Conservation (phyloP, 129 eudicot species). For the Glebionis coronaria region DNA sequence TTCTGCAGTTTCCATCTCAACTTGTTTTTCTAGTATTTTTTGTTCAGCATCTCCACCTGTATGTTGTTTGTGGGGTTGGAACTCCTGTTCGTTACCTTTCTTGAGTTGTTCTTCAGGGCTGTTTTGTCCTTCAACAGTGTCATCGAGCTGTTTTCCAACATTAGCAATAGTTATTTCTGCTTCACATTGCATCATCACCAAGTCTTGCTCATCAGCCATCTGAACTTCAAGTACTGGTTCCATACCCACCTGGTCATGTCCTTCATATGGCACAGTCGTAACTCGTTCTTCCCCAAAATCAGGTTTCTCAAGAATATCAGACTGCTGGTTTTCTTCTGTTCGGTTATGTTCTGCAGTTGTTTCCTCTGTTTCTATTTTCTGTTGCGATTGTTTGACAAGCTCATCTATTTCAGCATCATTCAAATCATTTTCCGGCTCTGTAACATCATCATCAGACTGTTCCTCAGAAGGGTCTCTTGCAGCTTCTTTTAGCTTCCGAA, state of each 20-base stretch:
- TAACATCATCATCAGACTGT: conserved; percentile 19
- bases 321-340: conserved; percentile 21
- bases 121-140: conserved; percentile 13
- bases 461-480: not conserved
- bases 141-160: conserved; percentile 16
- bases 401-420: conserved; percentile 18
- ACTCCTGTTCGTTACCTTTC: not conserved
- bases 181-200: conserved; percentile 25
- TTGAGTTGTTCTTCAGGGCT: conserved; percentile 10
- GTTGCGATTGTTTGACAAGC: conserved; percentile 8
- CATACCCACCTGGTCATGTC: not conserved
- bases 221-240: conserved; percentile 3
- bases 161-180: not conserved
- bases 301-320: conserved; percentile 20
- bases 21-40: conserved; percentile 2
- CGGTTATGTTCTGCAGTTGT: conserved; percentile 10
- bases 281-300: not conserved
- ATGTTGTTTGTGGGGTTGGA: not conserved
- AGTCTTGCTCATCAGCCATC: conserved; percentile 18
- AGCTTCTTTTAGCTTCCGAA: not conserved
- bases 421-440: conserved; percentile 14
- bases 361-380: conserved; percentile 11
- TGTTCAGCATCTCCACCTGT: not conserved
- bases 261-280: not conserved
- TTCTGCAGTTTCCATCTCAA: not conserved